These are phyloP conservation scores for Penicillium sp. DNA, from an alignment of 2,329 filamentous ascomycete genomes.

Conservation along the genomic window DNA sequence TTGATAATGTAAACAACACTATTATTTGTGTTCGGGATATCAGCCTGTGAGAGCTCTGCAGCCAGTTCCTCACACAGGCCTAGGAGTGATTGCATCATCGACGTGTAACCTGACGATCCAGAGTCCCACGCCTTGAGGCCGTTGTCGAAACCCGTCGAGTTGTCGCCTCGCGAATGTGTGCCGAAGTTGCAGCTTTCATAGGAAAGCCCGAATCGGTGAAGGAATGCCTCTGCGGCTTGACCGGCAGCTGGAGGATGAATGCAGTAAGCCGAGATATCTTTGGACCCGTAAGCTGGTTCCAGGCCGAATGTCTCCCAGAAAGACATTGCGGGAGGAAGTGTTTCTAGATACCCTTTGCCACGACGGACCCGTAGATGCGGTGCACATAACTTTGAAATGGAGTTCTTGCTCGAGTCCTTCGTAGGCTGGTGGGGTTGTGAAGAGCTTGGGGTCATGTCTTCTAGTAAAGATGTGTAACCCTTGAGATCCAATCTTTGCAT, in stretches of 20 bases:
- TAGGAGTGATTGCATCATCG: constrained; percentile 41
- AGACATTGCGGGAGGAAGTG: constrained; percentile 58
- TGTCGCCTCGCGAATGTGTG: constrained; percentile 50
- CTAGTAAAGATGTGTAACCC: constrained; percentile 40
- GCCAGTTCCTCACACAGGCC: constrained; percentile 43
- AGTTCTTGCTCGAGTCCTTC: constrained; percentile 36
- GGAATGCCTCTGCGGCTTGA: constrained; percentile 54
- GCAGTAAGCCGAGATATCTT: constrained; percentile 62
- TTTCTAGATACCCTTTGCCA: constrained; percentile 56
- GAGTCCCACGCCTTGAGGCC: constrained; percentile 45
- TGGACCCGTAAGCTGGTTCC: constrained; percentile 58
- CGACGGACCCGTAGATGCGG: constrained; percentile 60
- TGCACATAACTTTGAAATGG: constrained; percentile 50
- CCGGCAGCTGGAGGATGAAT: constrained; percentile 56
- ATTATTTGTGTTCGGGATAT: constrained; percentile 41
- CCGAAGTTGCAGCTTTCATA: constrained; percentile 64
- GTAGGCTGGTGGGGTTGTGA: constrained; percentile 29
- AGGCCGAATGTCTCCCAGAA: constrained; percentile 67
- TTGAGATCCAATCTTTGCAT: constrained; percentile 43
- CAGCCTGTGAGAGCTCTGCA: constrained; percentile 41
- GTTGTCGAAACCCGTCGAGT: constrained; percentile 44
- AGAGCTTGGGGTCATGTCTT: constrained; percentile 27
- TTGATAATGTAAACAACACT: constrained; percentile 64
- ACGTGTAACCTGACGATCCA: constrained; percentile 35
- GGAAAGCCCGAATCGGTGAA: constrained; percentile 56